These are phyloP conservation scores for Volvariella volvacea DNA, from an alignment of 1,284 basidiomycete species.

Conservation along the genomic window DNA sequence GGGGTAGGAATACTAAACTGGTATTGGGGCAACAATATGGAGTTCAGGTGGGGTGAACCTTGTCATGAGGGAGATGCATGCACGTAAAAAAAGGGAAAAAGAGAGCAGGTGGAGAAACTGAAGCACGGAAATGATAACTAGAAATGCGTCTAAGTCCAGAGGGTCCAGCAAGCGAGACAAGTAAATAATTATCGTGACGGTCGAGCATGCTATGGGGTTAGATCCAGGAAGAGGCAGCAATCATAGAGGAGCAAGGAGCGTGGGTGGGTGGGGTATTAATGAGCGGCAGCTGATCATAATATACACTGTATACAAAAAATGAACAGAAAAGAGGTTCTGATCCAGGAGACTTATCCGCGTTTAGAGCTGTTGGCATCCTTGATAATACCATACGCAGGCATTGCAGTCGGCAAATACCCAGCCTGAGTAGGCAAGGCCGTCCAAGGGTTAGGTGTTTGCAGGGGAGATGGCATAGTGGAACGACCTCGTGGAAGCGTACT, in stretches of 20 bases:
- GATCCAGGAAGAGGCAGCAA: not conserved
- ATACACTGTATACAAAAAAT: not conserved
- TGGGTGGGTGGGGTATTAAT: not conserved
- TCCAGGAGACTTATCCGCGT: not conserved
- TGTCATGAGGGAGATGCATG: no score
- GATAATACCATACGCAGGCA: constrained; percentile 13
- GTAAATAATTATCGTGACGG: no score
- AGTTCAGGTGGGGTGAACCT: no score
- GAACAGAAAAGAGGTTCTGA: not conserved
- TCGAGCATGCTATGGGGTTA: not conserved
- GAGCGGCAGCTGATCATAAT: no score
- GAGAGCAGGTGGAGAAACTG: no score
- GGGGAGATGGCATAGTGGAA: constrained; percentile 16
- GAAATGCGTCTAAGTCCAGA: no score
- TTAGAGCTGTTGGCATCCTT: not conserved
- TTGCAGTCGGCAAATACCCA: constrained; percentile 19
- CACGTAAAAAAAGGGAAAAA: no score
- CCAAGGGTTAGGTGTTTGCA: constrained; percentile 26
- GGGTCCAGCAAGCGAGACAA: no score
- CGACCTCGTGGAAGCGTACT: constrained; percentile 18
- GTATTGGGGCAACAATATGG: no score
- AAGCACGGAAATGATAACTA: no score
- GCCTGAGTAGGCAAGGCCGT: constrained; percentile 27
- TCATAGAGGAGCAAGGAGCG: not conserved
- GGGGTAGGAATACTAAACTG: no score